These are phyloP conservation scores for Dothideomycetes sp. DNA, from an alignment of 2,329 filamentous ascomycete species.

Conservation along the genomic window DNA sequence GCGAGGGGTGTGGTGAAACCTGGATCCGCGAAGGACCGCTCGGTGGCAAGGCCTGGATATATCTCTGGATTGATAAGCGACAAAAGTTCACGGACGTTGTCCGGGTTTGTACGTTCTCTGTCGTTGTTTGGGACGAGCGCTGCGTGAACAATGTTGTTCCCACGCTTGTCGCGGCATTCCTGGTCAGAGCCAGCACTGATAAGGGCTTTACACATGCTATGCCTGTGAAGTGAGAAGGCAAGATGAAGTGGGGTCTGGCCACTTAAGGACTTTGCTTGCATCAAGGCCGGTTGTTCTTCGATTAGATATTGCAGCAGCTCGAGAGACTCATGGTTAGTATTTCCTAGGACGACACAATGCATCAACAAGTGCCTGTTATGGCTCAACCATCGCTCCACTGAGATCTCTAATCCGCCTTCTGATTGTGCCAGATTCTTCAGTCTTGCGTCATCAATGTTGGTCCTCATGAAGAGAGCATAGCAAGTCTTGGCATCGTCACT, in stretches of 20 bases:
- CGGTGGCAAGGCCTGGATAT: conserved; percentile 47
- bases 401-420: neutral
- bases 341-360: too few species aligned
- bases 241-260: conserved; percentile 59
- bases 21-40: conserved; percentile 42
- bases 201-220: conserved; percentile 48
- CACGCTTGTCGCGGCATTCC: conserved; percentile 40
- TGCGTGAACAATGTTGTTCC: conserved; percentile 60
- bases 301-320: conserved; percentile 56
- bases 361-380: too few species aligned
- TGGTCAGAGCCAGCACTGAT: conserved; percentile 61
- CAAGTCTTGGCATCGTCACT: conserved; percentile 56
- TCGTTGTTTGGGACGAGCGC: conserved; percentile 31
- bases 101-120: too few species aligned
- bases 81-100: too few species aligned
- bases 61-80: too few species aligned
- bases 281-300: conserved; percentile 45
- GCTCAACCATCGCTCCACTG: conserved; percentile 29
- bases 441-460: conserved; percentile 49
- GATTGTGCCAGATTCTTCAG: conserved; percentile 54
- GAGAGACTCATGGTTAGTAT: too few species aligned
- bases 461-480: conserved; percentile 58
- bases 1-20: conserved; percentile 55
- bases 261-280: conserved; percentile 48
- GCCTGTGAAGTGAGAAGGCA: conserved; percentile 47